Evolutionary conservation across 2,329 filamentous ascomycete genomes (phyloP).

Genomic region (Pseudocercospora eumusae): DNA sequence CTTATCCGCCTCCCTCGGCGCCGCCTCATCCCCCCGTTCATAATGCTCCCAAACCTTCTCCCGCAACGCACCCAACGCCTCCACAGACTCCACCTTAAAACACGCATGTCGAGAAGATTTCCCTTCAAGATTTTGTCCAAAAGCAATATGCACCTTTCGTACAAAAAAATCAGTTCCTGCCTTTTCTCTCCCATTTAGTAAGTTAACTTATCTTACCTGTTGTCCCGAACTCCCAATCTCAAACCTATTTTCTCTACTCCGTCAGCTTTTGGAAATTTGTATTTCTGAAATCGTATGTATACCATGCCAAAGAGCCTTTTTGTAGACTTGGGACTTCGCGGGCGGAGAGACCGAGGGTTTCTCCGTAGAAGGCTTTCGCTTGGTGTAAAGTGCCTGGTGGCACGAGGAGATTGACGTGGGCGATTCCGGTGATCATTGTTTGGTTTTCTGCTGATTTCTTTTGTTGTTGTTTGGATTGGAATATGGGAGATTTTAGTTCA

Average conservation of each 20-base stretch:
- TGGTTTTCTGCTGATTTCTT: neutral
- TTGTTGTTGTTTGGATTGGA: too few relatives aligned
- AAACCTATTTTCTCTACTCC: constrained; percentile 44
- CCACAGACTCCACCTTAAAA: constrained; percentile 54
- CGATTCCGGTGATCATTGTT: constrained; percentile 55
- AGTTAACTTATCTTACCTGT: too few relatives aligned
- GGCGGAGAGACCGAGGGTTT: constrained; percentile 57
- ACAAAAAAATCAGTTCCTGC: too few relatives aligned
- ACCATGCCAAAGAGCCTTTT: constrained; percentile 58
- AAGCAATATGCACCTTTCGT: constrained; percentile 58
- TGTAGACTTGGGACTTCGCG: constrained; percentile 57
- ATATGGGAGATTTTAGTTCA: neutral
- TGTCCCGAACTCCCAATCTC: constrained; percentile 58
- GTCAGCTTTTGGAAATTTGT: neutral
- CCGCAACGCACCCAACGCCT: constrained; percentile 53
- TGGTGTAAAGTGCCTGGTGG: constrained; percentile 54
- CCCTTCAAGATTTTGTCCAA: constrained; percentile 45
- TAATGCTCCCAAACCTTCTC: constrained; percentile 56
- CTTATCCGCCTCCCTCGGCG: constrained; percentile 57
- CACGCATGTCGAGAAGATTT: constrained; percentile 59
- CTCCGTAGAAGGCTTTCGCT: constrained; percentile 58
- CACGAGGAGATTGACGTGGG: constrained; percentile 62
- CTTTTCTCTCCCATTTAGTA: too few relatives aligned
- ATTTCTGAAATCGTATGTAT: constrained; percentile 13
- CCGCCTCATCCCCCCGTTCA: constrained; percentile 50